Evolutionary conservation across 495 filamentous ascomycete genomes (phyloP).

Genomic region (Entonaema liquescens): DNA sequence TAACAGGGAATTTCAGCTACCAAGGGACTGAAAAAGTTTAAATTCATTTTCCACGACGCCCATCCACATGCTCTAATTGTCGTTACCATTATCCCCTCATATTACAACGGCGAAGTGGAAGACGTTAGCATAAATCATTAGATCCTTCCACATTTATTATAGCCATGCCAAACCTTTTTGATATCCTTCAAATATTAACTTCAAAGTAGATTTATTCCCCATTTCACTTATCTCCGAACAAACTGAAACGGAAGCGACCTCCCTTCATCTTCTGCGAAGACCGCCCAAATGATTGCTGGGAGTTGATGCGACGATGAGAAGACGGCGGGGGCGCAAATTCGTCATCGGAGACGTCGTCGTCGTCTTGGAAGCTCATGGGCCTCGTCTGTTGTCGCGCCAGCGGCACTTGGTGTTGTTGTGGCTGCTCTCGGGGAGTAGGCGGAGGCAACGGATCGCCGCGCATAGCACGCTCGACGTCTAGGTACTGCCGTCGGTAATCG

Average conservation of each 20-base stretch:
- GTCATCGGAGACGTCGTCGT: constrained; percentile 42
- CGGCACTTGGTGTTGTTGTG: constrained; percentile 38
- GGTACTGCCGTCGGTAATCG: constrained; percentile 42
- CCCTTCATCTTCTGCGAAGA: constrained; percentile 41
- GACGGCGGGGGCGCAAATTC: constrained; percentile 36
- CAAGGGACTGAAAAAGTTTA: background rate
- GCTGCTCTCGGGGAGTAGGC: constrained; percentile 37
- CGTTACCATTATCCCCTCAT: constrained; percentile 37
- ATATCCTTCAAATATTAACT: background rate
- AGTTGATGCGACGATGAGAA: constrained; percentile 43
- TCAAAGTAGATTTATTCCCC: background rate
- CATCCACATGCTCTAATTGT: constrained; percentile 28
- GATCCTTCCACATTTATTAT: constrained; percentile 13
- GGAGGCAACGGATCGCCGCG: constrained; percentile 32
- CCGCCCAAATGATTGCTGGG: constrained; percentile 46
- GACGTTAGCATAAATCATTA: constrained; percentile 38
- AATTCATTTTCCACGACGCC: constrained; percentile 26
- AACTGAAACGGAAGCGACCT: constrained; percentile 45
- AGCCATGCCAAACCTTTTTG: background rate
- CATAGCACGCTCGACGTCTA: constrained; percentile 45
- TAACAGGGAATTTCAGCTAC: background rate
- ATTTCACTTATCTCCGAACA: constrained; percentile 37
- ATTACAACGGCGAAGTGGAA: constrained; percentile 24
- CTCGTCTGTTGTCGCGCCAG: constrained; percentile 34
- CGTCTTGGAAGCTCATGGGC: constrained; percentile 44